Evolutionary conservation across 768 basidiomycete genomes (phyloP).

Genomic region (Suillus variegatus): DNA sequence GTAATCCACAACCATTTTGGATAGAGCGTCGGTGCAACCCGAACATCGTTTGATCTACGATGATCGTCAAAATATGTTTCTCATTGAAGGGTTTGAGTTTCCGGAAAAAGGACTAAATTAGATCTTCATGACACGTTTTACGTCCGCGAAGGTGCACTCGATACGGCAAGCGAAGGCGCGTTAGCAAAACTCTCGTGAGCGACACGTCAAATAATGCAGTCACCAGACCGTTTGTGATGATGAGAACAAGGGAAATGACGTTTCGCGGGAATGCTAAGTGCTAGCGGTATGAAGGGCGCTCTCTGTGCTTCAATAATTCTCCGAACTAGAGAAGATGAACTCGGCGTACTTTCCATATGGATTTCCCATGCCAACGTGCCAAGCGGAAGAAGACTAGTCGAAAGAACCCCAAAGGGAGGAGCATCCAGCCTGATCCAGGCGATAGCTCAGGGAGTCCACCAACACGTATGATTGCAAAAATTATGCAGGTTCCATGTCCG

Average conservation of each 20-base stretch:
- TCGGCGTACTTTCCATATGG: background rate
- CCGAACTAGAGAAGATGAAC: background rate
- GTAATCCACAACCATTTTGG: background rate
- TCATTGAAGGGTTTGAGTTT: background rate
- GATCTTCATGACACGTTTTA: conserved; percentile 3
- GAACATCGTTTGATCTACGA: background rate
- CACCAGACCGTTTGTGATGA: background rate
- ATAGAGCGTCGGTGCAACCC: background rate
- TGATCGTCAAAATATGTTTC: background rate
- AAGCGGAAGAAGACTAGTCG: background rate
- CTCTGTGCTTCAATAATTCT: background rate
- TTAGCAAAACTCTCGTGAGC: conserved; percentile 1
- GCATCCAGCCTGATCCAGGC: background rate
- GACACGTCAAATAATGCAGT: background rate
- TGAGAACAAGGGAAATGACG: background rate
- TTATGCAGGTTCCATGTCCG: background rate
- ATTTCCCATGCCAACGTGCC: background rate
- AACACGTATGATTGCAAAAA: background rate
- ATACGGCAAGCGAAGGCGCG: background rate
- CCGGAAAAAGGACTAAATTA: background rate
- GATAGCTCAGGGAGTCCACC: background rate
- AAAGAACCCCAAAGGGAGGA: background rate
- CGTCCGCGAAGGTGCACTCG: background rate
- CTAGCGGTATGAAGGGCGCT: background rate
- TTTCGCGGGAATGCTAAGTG: background rate